Percentiles rank a stretch among this genome's conserved stretches.
Conservation (phyloP, 2,329 filamentous ascomycete species). For the Paecilomyces sp. region DNA sequence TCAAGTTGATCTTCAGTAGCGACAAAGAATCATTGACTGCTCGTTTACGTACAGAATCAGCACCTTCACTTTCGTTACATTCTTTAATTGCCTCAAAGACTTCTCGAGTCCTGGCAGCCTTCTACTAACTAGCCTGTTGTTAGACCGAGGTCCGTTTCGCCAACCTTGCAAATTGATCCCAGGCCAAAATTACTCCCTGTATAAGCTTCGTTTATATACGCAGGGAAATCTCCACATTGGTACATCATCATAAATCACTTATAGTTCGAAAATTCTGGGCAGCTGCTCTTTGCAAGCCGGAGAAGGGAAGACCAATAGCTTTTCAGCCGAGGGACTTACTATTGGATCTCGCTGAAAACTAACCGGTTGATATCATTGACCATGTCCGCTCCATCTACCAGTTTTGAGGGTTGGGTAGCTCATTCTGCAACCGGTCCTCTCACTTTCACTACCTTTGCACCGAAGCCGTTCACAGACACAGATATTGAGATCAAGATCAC, state of each 20-base stretch:
- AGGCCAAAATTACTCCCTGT: no score
- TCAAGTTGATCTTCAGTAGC: neutral
- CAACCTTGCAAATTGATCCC: no score
- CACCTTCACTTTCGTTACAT: neutral
- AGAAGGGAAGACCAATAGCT: no score
- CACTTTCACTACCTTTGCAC: conserved; percentile 27
- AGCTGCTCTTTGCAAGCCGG: no score
- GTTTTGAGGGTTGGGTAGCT: conserved; percentile 34
- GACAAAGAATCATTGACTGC: neutral
- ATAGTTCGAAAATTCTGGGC: no score
- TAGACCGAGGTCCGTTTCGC: no score
- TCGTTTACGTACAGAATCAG: neutral
- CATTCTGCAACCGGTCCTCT: conserved; percentile 24
- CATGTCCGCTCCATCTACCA: conserved; percentile 15
- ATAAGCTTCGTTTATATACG: no score
- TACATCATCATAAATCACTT: no score
- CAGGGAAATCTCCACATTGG: no score
- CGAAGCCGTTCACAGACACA: conserved; percentile 46
- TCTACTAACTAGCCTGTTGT: no score
- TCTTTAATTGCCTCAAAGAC: neutral
- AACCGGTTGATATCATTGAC: neutral
- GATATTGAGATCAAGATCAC: conserved; percentile 61
- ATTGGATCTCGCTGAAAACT: neutral
- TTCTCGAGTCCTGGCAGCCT: no score
- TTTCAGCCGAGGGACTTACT: no score